These are phyloP conservation scores for Fraxinus angustifolia DNA, from an alignment of 305 asterid genomes.

Conservation along the genomic window DNA sequence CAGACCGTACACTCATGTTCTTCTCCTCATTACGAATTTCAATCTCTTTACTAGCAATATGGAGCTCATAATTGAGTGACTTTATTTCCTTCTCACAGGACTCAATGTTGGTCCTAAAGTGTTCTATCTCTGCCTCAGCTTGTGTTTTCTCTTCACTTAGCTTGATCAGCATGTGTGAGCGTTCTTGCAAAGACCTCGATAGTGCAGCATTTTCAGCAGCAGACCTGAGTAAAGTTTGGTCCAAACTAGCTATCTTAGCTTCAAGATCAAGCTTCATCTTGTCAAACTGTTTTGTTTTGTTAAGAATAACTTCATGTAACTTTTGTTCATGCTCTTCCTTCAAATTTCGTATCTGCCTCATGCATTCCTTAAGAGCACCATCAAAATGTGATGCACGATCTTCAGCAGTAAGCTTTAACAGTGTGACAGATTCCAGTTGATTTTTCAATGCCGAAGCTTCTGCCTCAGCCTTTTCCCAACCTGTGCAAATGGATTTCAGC, in stretches of 20 bases:
- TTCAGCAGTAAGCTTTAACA: slow-evolving; percentile 87
- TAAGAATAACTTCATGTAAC: slow-evolving; percentile 62
- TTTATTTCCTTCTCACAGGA: slow-evolving; percentile 69
- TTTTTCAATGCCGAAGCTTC: slow-evolving; percentile 79
- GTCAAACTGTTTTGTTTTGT: slow-evolving; percentile 66
- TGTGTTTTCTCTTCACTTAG: slow-evolving; percentile 72
- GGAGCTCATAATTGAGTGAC: slow-evolving; percentile 76
- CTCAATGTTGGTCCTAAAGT: slow-evolving; percentile 54
- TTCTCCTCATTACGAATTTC: slow-evolving; percentile 94
- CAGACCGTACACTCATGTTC: slow-evolving; percentile 86
- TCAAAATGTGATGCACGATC: slow-evolving; percentile 82
- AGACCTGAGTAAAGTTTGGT: slow-evolving; percentile 67
- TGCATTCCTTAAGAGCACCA: slow-evolving; percentile 94
- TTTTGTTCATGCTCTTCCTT: slow-evolving; percentile 85
- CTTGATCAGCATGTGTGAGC: slow-evolving; percentile 77
- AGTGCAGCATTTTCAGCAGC: slow-evolving; percentile 80
- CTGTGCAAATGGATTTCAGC: slow-evolving; percentile 37
- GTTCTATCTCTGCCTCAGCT: slow-evolving; percentile 77
- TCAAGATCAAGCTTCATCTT: slow-evolving; percentile 74
- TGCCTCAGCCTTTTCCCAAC: slow-evolving; percentile 98
- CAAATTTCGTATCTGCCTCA: slow-evolving; percentile 81
- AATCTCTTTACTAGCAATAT: slow-evolving; percentile 67
- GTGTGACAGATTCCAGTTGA: slow-evolving; percentile 87
- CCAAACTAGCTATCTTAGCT: slow-evolving; percentile 53
- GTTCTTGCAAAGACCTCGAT: slow-evolving; percentile 83